Percentiles rank a stretch among this genome's conserved stretches.
Evolutionary conservation across 2,329 filamentous ascomycete genomes (phyloP).

Genomic region (Talaromyces sp.): DNA sequence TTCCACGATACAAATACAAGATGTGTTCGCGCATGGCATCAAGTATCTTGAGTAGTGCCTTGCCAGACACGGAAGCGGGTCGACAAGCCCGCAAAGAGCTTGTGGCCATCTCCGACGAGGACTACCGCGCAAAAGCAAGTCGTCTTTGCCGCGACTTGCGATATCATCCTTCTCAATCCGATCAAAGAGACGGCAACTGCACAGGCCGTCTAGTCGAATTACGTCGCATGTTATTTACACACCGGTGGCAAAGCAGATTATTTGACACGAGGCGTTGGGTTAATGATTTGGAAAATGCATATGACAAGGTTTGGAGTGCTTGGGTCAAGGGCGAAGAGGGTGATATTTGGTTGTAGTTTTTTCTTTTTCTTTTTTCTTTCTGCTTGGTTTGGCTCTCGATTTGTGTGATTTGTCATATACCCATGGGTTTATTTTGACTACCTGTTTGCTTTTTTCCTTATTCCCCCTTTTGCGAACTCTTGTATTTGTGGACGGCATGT

Average conservation of each 20-base stretch:
- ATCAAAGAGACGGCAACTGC: slow-evolving; percentile 28
- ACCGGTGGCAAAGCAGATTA: slow-evolving; percentile 78
- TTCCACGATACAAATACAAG: slow-evolving; percentile 91
- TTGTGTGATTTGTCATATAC: slow-evolving; percentile 15
- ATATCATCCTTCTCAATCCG: slow-evolving; percentile 44
- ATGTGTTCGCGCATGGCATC: slow-evolving; percentile 99
- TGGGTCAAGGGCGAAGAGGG: slow-evolving; percentile 87
- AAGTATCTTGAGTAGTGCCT: slow-evolving; percentile 83
- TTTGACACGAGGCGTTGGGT: slow-evolving; percentile 95
- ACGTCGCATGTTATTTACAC: slow-evolving; percentile 74
- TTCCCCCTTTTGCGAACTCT: slow-evolving; percentile 3
- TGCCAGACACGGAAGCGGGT: slow-evolving; percentile 70
- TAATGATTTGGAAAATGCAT: slow-evolving; percentile 78
- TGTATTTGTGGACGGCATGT: background rate
- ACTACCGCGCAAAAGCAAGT: slow-evolving; percentile 78
- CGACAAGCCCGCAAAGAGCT: slow-evolving; percentile 66
- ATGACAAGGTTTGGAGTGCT: slow-evolving; percentile 78
- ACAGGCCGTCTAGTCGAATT: slow-evolving; percentile 72
- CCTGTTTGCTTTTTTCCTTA: slow-evolving; percentile 9
- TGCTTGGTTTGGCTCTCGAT: background rate
- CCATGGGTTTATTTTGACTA: slow-evolving; percentile 16
- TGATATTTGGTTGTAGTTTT: slow-evolving; percentile 72
- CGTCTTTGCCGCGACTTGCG: slow-evolving; percentile 60
- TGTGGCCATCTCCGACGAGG: slow-evolving; percentile 70
- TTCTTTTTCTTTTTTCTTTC: background rate